phyloP scores from a whole-genome alignment of 305 asterid genomes.

The Rubia tinctorum region DNA sequence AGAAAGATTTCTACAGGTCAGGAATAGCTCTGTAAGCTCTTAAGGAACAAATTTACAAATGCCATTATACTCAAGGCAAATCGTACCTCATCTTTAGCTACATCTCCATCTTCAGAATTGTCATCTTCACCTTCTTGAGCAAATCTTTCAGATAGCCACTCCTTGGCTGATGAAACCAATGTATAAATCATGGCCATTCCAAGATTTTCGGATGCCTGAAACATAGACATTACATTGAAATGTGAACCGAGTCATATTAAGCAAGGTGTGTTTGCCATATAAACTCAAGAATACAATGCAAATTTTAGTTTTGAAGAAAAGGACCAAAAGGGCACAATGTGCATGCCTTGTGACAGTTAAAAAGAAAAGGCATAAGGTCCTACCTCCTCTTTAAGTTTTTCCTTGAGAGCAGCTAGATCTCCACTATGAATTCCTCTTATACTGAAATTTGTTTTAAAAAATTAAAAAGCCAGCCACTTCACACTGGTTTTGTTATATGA shows the following conservation, averaged over 20 bases:
- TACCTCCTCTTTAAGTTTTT: constrained; percentile 89
- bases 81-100: constrained; percentile 76
- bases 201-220: constrained; percentile 83
- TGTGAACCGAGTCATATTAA: not conserved
- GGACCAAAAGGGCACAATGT: not conserved
- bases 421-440: constrained; percentile 65
- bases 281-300: not conserved
- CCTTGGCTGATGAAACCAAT: constrained; percentile 89
- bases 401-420: constrained; percentile 73
- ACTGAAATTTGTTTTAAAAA: constrained; percentile 37
- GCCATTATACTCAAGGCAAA: not conserved
- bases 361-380: constrained; percentile 17
- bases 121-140: constrained; percentile 61
- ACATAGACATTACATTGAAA: not conserved
- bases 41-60: not conserved
- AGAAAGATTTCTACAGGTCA: not conserved
- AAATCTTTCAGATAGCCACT: constrained; percentile 93
- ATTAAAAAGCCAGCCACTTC: constrained; percentile 7
- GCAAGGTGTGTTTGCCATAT: not conserved
- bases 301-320: not conserved
- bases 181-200: constrained; percentile 99
- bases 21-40: not conserved
- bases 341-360: not conserved
- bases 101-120: constrained; percentile 50
- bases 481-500: not conserved